Percentiles rank a stretch among this genome's conserved stretches.
Conservation (phyloP, 2,329 filamentous ascomycete genomes). For the Rhexocercosporidium sp. region DNA sequence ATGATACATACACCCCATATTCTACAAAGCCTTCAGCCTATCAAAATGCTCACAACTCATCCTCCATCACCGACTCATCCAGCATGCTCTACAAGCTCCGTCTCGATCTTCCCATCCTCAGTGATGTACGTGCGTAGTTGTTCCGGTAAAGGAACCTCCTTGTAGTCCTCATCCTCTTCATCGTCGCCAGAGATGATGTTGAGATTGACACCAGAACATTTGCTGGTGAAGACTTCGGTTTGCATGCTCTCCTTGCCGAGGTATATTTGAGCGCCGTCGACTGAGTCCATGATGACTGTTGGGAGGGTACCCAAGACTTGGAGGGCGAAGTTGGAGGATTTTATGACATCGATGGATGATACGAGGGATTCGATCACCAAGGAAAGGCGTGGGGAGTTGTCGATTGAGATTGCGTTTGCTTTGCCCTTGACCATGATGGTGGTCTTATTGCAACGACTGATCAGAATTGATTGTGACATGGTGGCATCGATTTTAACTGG, state of each 20-base stretch:
- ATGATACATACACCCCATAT: conserved; percentile 21
- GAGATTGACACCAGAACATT: conserved; percentile 85
- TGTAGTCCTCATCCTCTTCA: conserved; percentile 75
- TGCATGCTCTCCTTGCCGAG: conserved; percentile 77
- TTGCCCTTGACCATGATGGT: conserved; percentile 91
- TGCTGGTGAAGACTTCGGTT: conserved; percentile 88
- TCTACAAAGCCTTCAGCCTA: conserved; percentile 9
- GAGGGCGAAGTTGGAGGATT: conserved; percentile 92
- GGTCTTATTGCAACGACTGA: conserved; percentile 89
- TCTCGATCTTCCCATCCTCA: conserved; percentile 76
- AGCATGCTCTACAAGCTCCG: conserved; percentile 94
- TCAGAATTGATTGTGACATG: conserved; percentile 87
- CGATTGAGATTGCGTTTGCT: conserved; percentile 94
- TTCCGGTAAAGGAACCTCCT: conserved; percentile 85
- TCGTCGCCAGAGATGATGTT: conserved; percentile 71
- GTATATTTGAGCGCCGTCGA: conserved; percentile 89
- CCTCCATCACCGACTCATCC: conserved; percentile 56
- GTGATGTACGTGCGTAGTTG: conserved; percentile 84
- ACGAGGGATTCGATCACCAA: conserved; percentile 89
- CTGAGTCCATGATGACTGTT: conserved; percentile 89
- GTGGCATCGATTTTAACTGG: conserved; percentile 82
- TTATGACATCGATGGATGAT: conserved; percentile 92
- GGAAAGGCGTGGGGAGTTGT: conserved; percentile 84
- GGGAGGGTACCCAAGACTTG: conserved; percentile 87
- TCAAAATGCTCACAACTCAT: not conserved